Conservation (phyloP, 2,329 filamentous ascomycete species). For the Hymenoscyphus fructigenus region DNA sequence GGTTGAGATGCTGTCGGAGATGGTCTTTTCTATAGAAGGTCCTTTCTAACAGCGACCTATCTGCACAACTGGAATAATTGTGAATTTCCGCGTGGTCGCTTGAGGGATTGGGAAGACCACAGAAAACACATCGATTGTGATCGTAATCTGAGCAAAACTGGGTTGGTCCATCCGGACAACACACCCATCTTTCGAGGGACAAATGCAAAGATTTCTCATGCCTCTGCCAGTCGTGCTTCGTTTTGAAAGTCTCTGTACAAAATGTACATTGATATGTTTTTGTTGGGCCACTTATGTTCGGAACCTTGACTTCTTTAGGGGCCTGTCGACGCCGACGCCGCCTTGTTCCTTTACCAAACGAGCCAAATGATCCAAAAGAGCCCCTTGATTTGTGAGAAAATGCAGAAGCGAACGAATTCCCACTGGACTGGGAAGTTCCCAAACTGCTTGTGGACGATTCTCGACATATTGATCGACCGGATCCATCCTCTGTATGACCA, state of each 20-base stretch:
- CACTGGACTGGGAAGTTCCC: constrained; percentile 60
- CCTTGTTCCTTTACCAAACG: constrained; percentile 31
- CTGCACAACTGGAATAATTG: constrained; percentile 64
- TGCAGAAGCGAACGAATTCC: constrained; percentile 56
- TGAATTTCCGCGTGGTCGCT: constrained; percentile 57
- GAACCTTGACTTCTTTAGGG: constrained; percentile 43
- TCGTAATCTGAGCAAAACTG: constrained; percentile 60
- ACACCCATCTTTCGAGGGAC: constrained; percentile 67
- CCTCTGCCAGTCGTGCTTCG: constrained; percentile 68
- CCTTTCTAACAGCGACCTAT: constrained; percentile 59
- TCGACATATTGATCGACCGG: constrained; percentile 56
- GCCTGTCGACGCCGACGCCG: constrained; percentile 34
- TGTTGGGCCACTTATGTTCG: constrained; percentile 44
- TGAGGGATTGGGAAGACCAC: constrained; percentile 54
- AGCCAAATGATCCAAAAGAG: constrained; percentile 44
- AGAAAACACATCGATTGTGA: constrained; percentile 57
- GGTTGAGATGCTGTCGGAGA: constrained; percentile 62
- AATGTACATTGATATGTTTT: constrained; percentile 62
- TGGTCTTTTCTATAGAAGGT: constrained; percentile 69
- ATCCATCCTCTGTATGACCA: constrained; percentile 61
- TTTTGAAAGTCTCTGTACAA: constrained; percentile 66
- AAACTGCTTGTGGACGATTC: constrained; percentile 60
- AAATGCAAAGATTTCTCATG: constrained; percentile 68
- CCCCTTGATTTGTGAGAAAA: constrained; percentile 59
- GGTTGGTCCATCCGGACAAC: constrained; percentile 55